Evolutionary conservation across 2,329 filamentous ascomycete genomes (phyloP).

Genomic region (Pseudogymnoascus sp.): DNA sequence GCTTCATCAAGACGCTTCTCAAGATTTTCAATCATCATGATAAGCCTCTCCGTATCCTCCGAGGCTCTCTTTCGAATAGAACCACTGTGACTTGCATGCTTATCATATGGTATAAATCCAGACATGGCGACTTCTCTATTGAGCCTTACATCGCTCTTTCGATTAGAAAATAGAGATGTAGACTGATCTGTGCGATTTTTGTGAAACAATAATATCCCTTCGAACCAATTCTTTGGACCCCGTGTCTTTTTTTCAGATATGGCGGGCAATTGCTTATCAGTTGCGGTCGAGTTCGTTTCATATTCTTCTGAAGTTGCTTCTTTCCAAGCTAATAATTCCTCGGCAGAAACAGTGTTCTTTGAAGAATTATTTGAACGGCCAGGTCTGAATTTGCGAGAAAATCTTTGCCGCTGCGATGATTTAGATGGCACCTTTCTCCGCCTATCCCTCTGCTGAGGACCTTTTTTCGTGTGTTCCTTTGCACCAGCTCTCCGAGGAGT

Average conservation of each 20-base stretch:
- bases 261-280: neutral
- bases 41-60: neutral
- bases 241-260: neutral
- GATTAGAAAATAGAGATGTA: neutral
- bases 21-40: neutral
- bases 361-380: neutral
- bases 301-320: neutral
- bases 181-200: neutral
- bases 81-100: neutral
- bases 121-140: neutral
- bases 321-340: neutral
- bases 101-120: neutral
- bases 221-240: neutral
- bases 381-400: neutral
- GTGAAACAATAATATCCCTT: neutral
- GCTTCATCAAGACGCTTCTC: neutral
- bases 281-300: neutral
- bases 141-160: neutral
- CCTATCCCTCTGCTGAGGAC: neutral
- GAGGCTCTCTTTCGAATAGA: neutral
- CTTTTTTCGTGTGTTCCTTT: neutral
- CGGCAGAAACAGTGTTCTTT: neutral
- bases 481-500: neutral
- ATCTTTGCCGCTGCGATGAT: neutral
- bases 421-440: neutral